Percentiles rank a stretch among this genome's conserved stretches.
Evolutionary conservation across 192 early-diverging fungal species (phyloP).

Genomic region (Gamsiella multidivaricata): DNA sequence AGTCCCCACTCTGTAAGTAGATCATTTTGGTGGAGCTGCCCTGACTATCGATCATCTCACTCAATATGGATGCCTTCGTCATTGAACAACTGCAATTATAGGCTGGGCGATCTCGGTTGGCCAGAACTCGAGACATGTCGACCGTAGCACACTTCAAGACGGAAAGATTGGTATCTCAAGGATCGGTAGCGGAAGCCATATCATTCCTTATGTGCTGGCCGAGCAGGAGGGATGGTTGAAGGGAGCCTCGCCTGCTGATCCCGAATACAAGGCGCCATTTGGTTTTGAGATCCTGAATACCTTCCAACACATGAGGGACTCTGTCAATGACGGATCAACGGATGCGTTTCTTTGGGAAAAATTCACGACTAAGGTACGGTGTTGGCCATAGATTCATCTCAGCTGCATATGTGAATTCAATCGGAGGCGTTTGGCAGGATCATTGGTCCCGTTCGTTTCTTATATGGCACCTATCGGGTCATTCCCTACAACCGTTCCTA

Average conservation of each 20-base stretch:
- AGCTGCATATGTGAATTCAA: too few species aligned
- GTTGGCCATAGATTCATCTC: too few species aligned
- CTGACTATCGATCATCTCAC: too few species aligned
- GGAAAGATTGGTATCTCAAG: constrained; percentile 71
- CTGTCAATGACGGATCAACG: constrained; percentile 66
- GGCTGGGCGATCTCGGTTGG: constrained; percentile 78
- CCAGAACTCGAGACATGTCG: constrained; percentile 56
- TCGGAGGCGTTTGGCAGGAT: too few species aligned
- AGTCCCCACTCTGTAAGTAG: constrained; percentile 74
- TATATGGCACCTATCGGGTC: too few species aligned
- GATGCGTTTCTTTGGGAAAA: constrained; percentile 94
- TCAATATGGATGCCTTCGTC: constrained; percentile 1
- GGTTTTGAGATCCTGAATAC: constrained; percentile 79
- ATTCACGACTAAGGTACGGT: constrained; percentile 82
- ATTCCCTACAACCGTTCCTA: too few species aligned
- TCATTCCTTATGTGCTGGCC: constrained; percentile 74
- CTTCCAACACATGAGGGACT: constrained; percentile 75
- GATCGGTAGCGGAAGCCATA: constrained; percentile 83
- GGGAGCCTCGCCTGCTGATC: constrained; percentile 7
- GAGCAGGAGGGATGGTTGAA: constrained; percentile 74
- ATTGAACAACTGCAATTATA: neutral
- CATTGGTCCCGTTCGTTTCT: too few species aligned
- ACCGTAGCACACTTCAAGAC: constrained; percentile 53
- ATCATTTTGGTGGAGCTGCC: too few species aligned
- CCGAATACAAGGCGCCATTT: constrained; percentile 57